These are phyloP conservation scores for Colletotrichum destructivum DNA, from an alignment of 2,329 filamentous ascomycete species.

Conservation along the genomic window DNA sequence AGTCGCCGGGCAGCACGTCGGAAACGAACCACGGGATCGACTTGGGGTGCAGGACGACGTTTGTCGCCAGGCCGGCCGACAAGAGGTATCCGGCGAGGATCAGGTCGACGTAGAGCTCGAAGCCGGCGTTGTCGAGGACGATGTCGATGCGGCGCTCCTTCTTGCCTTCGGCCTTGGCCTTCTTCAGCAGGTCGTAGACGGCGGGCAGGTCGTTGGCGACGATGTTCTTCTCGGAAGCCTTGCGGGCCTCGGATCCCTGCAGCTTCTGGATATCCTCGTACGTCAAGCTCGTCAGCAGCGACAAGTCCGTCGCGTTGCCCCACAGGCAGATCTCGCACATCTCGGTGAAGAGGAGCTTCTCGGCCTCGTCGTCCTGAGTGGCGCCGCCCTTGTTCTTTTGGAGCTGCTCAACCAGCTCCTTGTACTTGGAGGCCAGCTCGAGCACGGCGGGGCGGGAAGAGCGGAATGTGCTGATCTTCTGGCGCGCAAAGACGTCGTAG, in stretches of 20 bases:
- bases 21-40: slow-evolving; percentile 98
- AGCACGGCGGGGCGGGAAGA: slow-evolving; percentile 90
- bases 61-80: slow-evolving; percentile 86
- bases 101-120: slow-evolving; percentile 96
- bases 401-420: slow-evolving; percentile 79
- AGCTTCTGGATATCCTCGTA: slow-evolving; percentile 98
- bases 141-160: slow-evolving; percentile 88
- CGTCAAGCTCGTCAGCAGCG: slow-evolving; percentile 88
- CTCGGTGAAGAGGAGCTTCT: slow-evolving; percentile 86
- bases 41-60: slow-evolving; percentile 92
- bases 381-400: slow-evolving; percentile 66
- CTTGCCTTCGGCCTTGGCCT: slow-evolving; percentile 74
- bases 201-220: slow-evolving; percentile 85
- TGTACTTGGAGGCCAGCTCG: slow-evolving; percentile 85
- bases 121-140: slow-evolving; percentile 96
- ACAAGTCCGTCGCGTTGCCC: slow-evolving; percentile 97
- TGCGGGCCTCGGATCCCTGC: slow-evolving; percentile 89
- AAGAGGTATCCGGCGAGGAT: slow-evolving; percentile 93
- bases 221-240: slow-evolving; percentile 91
- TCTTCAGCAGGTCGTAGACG: slow-evolving; percentile 79
- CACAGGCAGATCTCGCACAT: slow-evolving; percentile 98
- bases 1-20: slow-evolving; percentile 91
- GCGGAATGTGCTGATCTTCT: slow-evolving; percentile 93
- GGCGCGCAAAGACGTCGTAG: slow-evolving; percentile 91
- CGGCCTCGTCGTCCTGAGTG: slow-evolving; percentile 74